A percentile compares a stretch with the other conserved stretches of the same genome.
Evolutionary conservation across 345 rosid species (phyloP).

Genomic region (Citrus reticulata): DNA sequence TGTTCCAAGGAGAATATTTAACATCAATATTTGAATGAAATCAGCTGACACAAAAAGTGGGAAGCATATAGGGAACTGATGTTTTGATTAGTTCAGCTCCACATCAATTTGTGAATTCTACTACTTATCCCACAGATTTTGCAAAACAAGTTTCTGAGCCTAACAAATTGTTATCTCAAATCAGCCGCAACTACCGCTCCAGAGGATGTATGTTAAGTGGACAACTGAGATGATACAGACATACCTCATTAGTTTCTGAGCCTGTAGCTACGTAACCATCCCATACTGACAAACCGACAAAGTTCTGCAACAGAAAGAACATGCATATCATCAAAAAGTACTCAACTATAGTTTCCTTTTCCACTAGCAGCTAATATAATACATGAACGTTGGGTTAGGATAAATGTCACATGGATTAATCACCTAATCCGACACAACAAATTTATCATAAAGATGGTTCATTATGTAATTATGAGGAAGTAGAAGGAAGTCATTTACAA

Average conservation of each 20-base stretch:
- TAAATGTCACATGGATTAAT: background rate
- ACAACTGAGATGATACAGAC: background rate
- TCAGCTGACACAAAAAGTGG: background rate
- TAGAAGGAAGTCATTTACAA: background rate
- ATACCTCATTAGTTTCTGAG: constrained; percentile 98
- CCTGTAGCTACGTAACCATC: constrained; percentile 98
- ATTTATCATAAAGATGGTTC: background rate
- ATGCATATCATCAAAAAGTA: constrained; percentile 2
- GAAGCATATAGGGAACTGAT: background rate
- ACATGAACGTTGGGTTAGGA: background rate
- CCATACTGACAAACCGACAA: constrained; percentile 89
- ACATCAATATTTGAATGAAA: background rate
- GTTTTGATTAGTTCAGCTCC: background rate
- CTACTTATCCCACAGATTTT: background rate
- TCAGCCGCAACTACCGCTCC: background rate
- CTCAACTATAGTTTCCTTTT: background rate
- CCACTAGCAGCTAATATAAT: background rate
- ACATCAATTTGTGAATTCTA: background rate
- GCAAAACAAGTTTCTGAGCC: background rate
- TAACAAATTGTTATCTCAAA: background rate
- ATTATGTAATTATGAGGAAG: background rate
- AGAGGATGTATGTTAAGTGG: background rate
- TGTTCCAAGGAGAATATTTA: constrained; percentile 17
- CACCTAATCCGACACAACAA: background rate
- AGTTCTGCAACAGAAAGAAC: constrained; percentile 56